These are phyloP conservation scores for Tolypocladium paradoxum DNA, from an alignment of 2,329 filamentous ascomycete species.

Conservation along the genomic window DNA sequence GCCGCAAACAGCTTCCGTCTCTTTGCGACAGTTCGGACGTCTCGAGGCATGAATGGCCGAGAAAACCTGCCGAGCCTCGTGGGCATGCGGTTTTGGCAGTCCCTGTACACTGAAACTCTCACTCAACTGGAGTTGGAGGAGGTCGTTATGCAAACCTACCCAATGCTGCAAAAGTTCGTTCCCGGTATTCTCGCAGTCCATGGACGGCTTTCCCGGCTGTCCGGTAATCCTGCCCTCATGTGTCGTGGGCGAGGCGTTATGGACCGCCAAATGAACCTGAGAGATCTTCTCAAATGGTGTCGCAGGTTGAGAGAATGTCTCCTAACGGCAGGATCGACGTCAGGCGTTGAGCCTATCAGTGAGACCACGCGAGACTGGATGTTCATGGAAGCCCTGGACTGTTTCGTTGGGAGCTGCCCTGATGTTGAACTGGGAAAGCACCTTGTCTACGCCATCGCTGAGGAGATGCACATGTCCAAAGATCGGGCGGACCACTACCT, in stretches of 20 bases:
- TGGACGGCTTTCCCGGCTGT: slow-evolving; percentile 37
- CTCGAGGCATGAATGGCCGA: slow-evolving; percentile 54
- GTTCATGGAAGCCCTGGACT: slow-evolving; percentile 88
- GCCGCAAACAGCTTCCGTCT: slow-evolving; percentile 81
- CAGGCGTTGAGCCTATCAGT: slow-evolving; percentile 58
- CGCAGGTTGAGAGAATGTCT: slow-evolving; percentile 61
- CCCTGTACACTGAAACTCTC: slow-evolving; percentile 58
- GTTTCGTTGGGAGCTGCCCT: slow-evolving; percentile 74
- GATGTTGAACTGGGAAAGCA: slow-evolving; percentile 48
- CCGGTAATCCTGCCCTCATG: slow-evolving; percentile 30
- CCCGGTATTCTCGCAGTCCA: slow-evolving; percentile 50
- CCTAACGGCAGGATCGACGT: slow-evolving; percentile 47
- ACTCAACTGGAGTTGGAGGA: slow-evolving; percentile 59
- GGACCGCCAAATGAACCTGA: slow-evolving; percentile 50
- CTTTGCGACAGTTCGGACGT: slow-evolving; percentile 80
- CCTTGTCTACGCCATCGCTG: slow-evolving; percentile 62
- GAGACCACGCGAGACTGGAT: slow-evolving; percentile 69
- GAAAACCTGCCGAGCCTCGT: slow-evolving; percentile 65
- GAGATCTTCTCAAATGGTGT: slow-evolving; percentile 89
- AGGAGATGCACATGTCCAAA: slow-evolving; percentile 77
- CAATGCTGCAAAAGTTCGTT: slow-evolving; percentile 54
- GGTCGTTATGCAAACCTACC: slow-evolving; percentile 62
- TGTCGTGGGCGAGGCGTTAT: slow-evolving; percentile 30
- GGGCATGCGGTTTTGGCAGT: slow-evolving; percentile 77
- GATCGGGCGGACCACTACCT: slow-evolving; percentile 74